Evolutionary conservation across 1,284 basidiomycete species (phyloP).

Genomic region (Apiotrichum sp.): DNA sequence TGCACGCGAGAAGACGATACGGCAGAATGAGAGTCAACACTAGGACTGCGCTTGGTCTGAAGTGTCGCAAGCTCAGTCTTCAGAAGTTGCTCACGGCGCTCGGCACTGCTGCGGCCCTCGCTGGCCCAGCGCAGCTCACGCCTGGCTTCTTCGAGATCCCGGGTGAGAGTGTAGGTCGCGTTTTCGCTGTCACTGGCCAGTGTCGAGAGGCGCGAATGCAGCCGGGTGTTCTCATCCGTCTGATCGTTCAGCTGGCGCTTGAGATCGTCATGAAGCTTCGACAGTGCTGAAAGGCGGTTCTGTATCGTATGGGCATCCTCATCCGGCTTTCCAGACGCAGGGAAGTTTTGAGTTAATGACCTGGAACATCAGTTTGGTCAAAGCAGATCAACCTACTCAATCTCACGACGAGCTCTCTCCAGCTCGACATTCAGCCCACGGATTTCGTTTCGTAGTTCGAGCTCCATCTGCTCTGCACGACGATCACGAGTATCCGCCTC

Average conservation of each 20-base stretch:
- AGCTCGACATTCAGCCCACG: slow-evolving; percentile 34
- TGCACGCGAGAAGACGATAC: slow-evolving; percentile 9
- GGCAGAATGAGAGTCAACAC: too few relatives aligned
- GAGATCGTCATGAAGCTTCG: slow-evolving; percentile 29
- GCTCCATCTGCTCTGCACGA: slow-evolving; percentile 27
- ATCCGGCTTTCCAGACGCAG: slow-evolving; percentile 15
- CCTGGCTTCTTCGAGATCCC: slow-evolving; percentile 28
- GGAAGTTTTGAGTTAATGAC: slow-evolving; percentile 38
- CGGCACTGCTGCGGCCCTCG: slow-evolving; percentile 36
- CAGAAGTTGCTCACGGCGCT: slow-evolving; percentile 32
- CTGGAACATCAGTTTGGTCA: slow-evolving; percentile 14
- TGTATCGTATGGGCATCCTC: slow-evolving; percentile 27
- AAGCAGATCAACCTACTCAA: slow-evolving; percentile 33
- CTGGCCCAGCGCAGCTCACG: slow-evolving; percentile 42
- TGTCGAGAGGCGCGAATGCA: slow-evolving; percentile 27
- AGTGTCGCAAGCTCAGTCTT: slow-evolving; percentile 33
- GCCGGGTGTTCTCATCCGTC: slow-evolving; percentile 25
- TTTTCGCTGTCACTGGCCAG: slow-evolving; percentile 24
- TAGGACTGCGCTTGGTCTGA: background rate
- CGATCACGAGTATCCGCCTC: slow-evolving; percentile 33
- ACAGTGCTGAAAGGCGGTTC: slow-evolving; percentile 32
- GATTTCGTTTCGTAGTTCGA: slow-evolving; percentile 32
- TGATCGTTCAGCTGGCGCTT: slow-evolving; percentile 27
- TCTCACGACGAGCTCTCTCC: slow-evolving; percentile 38
- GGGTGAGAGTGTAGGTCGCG: slow-evolving; percentile 24